Conservation (phyloP, 2,329 filamentous ascomycete species). For the Lasiodiplodia gonubiensis region DNA sequence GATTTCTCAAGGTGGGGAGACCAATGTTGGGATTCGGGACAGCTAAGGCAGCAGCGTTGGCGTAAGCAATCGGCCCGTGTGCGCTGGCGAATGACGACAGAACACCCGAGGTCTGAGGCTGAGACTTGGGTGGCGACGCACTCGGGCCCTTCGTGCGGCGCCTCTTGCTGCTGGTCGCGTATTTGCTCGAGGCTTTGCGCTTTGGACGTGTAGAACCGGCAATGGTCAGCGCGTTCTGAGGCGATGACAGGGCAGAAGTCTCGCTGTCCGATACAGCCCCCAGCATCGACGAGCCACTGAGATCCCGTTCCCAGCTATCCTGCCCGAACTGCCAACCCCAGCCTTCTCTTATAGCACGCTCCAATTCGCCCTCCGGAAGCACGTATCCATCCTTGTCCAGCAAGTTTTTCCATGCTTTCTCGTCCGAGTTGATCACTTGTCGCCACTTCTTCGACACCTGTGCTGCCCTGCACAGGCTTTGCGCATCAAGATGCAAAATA, state of each 20-base stretch:
- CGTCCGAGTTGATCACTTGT: constrained; percentile 86
- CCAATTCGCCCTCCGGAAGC: constrained; percentile 80
- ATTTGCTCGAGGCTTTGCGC: constrained; percentile 46
- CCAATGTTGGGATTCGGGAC: constrained; percentile 84
- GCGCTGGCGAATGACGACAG: constrained; percentile 59
- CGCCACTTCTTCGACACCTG: constrained; percentile 96
- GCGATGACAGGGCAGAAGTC: constrained; percentile 33
- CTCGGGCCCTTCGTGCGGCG: constrained; percentile 61
- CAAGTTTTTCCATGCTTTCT: constrained; percentile 93
- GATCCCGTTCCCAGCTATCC: constrained; percentile 79
- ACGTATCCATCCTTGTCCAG: constrained; percentile 83
- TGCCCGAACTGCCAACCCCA: constrained; percentile 95
- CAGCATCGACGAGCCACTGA: constrained; percentile 63
- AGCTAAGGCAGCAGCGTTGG: constrained; percentile 80
- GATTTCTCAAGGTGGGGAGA: constrained; percentile 74
- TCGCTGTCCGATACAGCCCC: constrained; percentile 50
- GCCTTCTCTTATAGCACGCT: constrained; percentile 84
- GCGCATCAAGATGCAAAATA: constrained; percentile 81
- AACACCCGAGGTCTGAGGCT: constrained; percentile 51
- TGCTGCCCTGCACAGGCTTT: constrained; percentile 85
- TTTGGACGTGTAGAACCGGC: constrained; percentile 42
- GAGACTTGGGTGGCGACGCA: constrained; percentile 47
- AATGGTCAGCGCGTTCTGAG: constrained; percentile 18
- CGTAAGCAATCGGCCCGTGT: constrained; percentile 85
- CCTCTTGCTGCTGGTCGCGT: constrained; percentile 55